Evolutionary conservation across 2,329 filamentous ascomycete genomes (phyloP).

Genomic region (Ramularia endophylla): DNA sequence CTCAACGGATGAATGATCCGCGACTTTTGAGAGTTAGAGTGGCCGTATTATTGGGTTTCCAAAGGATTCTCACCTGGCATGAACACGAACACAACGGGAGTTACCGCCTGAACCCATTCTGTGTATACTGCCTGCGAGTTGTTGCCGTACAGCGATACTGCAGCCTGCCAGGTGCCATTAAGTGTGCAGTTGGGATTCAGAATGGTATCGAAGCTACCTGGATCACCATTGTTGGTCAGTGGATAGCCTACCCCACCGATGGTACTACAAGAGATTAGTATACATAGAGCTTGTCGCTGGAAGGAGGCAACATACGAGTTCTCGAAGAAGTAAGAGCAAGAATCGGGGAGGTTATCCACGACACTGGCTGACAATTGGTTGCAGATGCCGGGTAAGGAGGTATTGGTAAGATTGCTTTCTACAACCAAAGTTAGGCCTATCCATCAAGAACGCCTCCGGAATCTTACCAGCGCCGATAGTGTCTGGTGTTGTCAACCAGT

Average conservation of each 20-base stretch:
- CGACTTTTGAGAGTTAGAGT: no score
- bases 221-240: slow-evolving; percentile 6
- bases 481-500: slow-evolving; percentile 7
- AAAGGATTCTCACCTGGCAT: no score
- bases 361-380: slow-evolving; percentile 2
- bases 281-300: no score
- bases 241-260: background rate
- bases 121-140: slow-evolving; percentile 4
- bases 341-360: slow-evolving; percentile 4
- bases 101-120: slow-evolving; percentile 5
- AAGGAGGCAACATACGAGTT: background rate
- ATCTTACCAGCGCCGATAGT: background rate
- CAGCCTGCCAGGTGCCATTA: slow-evolving; percentile 6
- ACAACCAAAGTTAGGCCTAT: no score
- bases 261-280: background rate
- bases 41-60: no score
- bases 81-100: slow-evolving; percentile 1
- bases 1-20: background rate
- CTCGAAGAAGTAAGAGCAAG: slow-evolving; percentile 11
- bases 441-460: no score
- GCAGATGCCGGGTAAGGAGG: slow-evolving; percentile 7
- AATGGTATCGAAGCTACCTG: slow-evolving; percentile 4
- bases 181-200: slow-evolving; percentile 4
- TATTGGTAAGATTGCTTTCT: slow-evolving; percentile 8
- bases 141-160: slow-evolving; percentile 5